Base-by-base conservation (phyloP, 768 basidiomycete species). In the Harrya chromipes region DNA sequence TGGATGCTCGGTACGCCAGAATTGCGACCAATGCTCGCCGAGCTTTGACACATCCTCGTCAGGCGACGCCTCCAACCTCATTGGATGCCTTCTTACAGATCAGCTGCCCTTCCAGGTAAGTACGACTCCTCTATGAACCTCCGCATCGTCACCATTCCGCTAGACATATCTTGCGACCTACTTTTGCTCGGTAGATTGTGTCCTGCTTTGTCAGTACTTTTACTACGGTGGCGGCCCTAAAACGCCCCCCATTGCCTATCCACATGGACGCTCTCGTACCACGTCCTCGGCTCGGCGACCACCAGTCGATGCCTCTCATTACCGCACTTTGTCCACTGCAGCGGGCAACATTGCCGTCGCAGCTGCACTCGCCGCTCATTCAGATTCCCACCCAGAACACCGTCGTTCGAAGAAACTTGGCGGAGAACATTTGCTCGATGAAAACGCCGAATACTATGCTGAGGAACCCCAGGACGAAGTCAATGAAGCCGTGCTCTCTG, bases 41-140 rank as follows among this genome's bases (percentile, higher is more conserved):
- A 53, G 13, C 19, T 19, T 20, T 64, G 49, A 56, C 42, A 20
- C 26, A 40, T 21, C 21, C 16, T 59, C 23, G 23, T 33, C 65
- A 89, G 95, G 95, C 42, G 97, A 99, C 70, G 73, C 88, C 20
- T 93, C 94, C 17, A 98, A 98, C 68, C 78, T 98, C 26, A 67
- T 98, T 50, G 94, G 92, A 10, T 94, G 92, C 64, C 71, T 97
- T 51, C 74, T 99, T 47, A 98, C 97, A 3, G 80, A 87, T 59
- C 97, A 98, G 64, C 77, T 97, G 14, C 92, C 93, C 19, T 98
- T 99, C 68, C 95, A 98, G 72, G 93, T 91, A 67, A 59, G 80
- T 62, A 7, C 16, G 0, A 12, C n/a, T 40, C 45, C 31, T 26
- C 26, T 40, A 33, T 49, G 40, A 31, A 14, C 19, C 17, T 34